A percentile compares a stretch with the other conserved stretches of the same genome.
phyloP scores from a whole-genome alignment of 768 basidiomycete genomes.

The Sarcomyxa edulis region DNA sequence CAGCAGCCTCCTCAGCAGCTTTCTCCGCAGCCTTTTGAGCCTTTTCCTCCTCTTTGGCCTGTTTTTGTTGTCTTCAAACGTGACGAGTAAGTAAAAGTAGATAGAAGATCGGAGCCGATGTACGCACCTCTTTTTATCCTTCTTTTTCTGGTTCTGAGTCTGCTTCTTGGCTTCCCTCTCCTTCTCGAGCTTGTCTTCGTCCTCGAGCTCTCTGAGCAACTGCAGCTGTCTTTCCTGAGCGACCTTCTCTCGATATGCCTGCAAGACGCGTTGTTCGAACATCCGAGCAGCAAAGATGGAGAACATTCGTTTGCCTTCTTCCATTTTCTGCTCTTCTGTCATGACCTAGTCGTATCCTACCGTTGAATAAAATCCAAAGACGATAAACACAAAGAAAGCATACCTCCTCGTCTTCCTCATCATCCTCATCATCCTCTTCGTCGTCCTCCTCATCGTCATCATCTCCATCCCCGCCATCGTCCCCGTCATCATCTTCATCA shows the following conservation, averaged over 20 bases:
- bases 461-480: constrained; percentile 57
- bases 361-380: too few relatives aligned
- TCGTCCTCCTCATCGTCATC: constrained; percentile 58
- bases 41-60: constrained; percentile 88
- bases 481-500: constrained; percentile 46
- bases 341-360: constrained; percentile 52
- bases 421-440: constrained; percentile 57
- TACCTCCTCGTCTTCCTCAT: constrained; percentile 54
- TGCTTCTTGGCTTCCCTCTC: constrained; percentile 93
- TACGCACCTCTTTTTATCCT: constrained; percentile 83
- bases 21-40: constrained; percentile 80
- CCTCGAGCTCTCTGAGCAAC: constrained; percentile 89
- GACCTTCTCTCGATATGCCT: constrained; percentile 94
- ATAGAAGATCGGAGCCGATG: constrained; percentile 8
- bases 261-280: constrained; percentile 98
- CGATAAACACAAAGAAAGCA: constrained; percentile 17
- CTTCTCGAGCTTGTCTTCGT: constrained; percentile 83
- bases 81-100: constrained; percentile 7
- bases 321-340: constrained; percentile 98
- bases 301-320: constrained; percentile 99
- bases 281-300: constrained; percentile 98
- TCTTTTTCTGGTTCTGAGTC: constrained; percentile 98
- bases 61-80: constrained; percentile 76
- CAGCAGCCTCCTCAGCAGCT: constrained; percentile 79
- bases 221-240: constrained; percentile 95